Conservation (phyloP, 2,329 filamentous ascomycete species). For the Trichophyton equinum region DNA sequence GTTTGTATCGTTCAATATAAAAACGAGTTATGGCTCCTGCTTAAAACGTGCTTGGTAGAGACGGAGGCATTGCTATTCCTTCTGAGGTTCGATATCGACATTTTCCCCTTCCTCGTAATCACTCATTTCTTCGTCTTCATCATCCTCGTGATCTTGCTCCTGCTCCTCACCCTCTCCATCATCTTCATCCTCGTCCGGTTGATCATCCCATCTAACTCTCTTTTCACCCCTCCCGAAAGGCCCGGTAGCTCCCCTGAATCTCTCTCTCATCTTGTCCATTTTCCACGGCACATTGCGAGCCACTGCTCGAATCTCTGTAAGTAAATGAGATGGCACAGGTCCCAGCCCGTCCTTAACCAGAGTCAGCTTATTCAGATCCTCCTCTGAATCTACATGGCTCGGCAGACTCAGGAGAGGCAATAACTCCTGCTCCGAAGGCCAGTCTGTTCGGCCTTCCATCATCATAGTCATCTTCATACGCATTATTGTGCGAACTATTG, state of each 20-base stretch:
- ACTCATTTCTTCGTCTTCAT: constrained; percentile 8
- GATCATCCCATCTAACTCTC: constrained; percentile 17
- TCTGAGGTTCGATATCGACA: neutral
- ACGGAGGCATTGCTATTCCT: neutral
- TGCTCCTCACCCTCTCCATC: constrained; percentile 12
- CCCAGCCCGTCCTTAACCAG: constrained; percentile 19
- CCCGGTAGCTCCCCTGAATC: constrained; percentile 3
- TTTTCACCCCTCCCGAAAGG: constrained; percentile 8
- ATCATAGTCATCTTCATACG: constrained; percentile 68
- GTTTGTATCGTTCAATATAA: neutral
- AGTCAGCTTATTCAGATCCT: constrained; percentile 10
- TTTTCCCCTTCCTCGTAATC: constrained; percentile 1
- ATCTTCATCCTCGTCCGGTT: constrained; percentile 11
- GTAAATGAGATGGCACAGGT: constrained; percentile 18
- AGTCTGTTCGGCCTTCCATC: constrained; percentile 28
- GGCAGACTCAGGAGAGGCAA: constrained; percentile 28
- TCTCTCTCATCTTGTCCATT: constrained; percentile 6
- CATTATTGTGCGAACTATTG: constrained; percentile 77
- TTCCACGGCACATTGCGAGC: constrained; percentile 21
- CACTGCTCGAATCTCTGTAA: constrained; percentile 25
- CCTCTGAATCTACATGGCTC: constrained; percentile 19
- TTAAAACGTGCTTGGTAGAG: neutral
- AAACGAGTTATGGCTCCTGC: neutral
- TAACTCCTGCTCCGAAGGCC: constrained; percentile 24
- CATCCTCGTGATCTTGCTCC: constrained; percentile 9